Percentiles rank a stretch among this genome's conserved stretches.
These are phyloP conservation scores for Pseudocercospora macadamiae DNA, from an alignment of 2,329 filamentous ascomycete species.

Conservation along the genomic window DNA sequence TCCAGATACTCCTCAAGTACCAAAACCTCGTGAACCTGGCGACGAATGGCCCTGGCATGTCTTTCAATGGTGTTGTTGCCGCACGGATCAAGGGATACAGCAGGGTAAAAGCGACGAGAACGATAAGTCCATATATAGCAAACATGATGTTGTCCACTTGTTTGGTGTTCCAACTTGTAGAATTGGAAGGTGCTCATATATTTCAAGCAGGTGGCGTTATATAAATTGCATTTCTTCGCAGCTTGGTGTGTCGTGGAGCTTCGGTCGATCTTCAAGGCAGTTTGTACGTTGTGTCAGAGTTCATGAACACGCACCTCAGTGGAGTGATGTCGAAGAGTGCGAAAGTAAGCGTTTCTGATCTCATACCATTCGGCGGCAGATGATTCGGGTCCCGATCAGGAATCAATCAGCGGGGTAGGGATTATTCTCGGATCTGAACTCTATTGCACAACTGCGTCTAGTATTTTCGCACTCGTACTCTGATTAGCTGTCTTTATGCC, in stretches of 20 bases:
- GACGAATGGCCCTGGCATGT: slow-evolving; percentile 28
- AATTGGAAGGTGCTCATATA: too few relatives aligned
- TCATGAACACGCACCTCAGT: too few relatives aligned
- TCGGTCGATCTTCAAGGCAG: too few relatives aligned
- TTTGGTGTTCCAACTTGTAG: not conserved
- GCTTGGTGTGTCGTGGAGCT: too few relatives aligned
- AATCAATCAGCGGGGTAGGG: not conserved
- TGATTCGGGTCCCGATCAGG: not conserved
- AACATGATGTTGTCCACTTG: not conserved
- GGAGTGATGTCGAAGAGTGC: not conserved
- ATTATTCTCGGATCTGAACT: too few relatives aligned
- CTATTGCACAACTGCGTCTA: too few relatives aligned
- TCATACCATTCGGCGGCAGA: not conserved
- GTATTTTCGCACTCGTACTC: too few relatives aligned
- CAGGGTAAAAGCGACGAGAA: not conserved
- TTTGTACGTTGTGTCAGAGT: too few relatives aligned
- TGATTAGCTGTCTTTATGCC: too few relatives aligned
- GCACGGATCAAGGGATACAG: slow-evolving; percentile 5
- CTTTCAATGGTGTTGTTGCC: slow-evolving; percentile 17
- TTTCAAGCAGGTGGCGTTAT: too few relatives aligned
- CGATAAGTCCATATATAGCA: not conserved
- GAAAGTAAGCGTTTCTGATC: not conserved
- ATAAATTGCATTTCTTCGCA: too few relatives aligned
- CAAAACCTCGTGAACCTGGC: slow-evolving; percentile 29
- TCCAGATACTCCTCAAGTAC: slow-evolving; percentile 27